phyloP scores from a whole-genome alignment of 2,329 filamentous ascomycete species.

The Talaromyces sp. region DNA sequence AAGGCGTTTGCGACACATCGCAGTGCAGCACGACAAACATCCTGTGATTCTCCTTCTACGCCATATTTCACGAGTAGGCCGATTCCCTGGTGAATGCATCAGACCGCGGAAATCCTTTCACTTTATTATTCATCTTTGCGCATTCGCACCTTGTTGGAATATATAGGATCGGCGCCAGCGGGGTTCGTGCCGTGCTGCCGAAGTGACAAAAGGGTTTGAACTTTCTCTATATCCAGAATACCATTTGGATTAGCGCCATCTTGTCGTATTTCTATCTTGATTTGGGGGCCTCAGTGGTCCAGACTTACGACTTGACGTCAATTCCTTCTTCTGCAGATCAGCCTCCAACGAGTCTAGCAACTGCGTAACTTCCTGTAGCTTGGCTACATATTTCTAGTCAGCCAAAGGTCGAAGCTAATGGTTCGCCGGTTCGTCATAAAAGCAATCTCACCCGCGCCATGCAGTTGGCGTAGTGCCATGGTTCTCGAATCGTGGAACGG shows the following conservation, averaged over 20 bases:
- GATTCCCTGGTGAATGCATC: constrained; percentile 64
- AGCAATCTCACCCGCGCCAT: constrained; percentile 30
- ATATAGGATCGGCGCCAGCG: constrained; percentile 76
- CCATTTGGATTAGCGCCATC: constrained; percentile 4
- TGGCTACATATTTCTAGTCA: constrained; percentile 50
- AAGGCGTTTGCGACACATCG: constrained; percentile 85
- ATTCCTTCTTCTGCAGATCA: constrained; percentile 63
- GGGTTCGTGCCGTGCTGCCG: constrained; percentile 78
- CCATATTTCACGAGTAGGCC: constrained; percentile 71
- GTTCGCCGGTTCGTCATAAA: neutral
- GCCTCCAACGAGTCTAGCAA: constrained; percentile 64
- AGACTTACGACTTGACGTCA: constrained; percentile 63
- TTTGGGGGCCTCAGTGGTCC: neutral
- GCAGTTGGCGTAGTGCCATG: constrained; percentile 31
- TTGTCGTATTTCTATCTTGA: neutral
- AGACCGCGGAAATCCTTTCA: constrained; percentile 4
- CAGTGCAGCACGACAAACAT: constrained; percentile 73
- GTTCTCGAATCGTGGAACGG: neutral
- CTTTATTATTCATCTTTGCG: neutral
- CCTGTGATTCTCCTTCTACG: constrained; percentile 65
- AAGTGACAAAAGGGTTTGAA: constrained; percentile 59
- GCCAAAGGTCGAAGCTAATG: neutral
- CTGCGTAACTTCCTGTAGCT: constrained; percentile 68
- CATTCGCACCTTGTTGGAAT: constrained; percentile 68
- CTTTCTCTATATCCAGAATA: constrained; percentile 31